Percentiles rank a stretch among this genome's conserved stretches.
phyloP scores from a whole-genome alignment of 2,329 filamentous ascomycete species.

The Leptographium galeiforme region DNA sequence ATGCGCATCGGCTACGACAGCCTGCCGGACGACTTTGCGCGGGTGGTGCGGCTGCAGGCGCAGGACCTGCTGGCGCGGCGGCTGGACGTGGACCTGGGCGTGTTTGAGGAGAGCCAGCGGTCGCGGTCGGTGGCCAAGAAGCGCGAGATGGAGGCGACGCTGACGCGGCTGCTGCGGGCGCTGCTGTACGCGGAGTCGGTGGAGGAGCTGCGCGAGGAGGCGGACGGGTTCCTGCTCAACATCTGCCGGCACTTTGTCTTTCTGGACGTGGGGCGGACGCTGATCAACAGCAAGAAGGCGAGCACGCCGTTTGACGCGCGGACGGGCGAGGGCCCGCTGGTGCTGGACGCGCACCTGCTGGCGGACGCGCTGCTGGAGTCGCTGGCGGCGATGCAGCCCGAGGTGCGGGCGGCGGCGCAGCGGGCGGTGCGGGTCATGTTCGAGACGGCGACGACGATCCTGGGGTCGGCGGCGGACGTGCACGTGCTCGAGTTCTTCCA shows the following conservation, averaged over 20 bases:
- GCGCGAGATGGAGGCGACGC: slow-evolving; percentile 62
- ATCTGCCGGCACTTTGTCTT: slow-evolving; percentile 84
- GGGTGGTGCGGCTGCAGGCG: slow-evolving; percentile 74
- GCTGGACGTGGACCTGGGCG: slow-evolving; percentile 53
- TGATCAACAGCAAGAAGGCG: slow-evolving; percentile 67
- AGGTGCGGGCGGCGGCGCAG: slow-evolving; percentile 73
- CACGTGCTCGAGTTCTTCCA: slow-evolving; percentile 73
- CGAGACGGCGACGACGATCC: slow-evolving; percentile 61
- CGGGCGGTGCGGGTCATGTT: slow-evolving; percentile 66
- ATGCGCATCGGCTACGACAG: slow-evolving; percentile 77
- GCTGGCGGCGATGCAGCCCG: slow-evolving; percentile 68
- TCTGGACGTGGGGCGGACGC: slow-evolving; percentile 74
- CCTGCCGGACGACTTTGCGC: slow-evolving; percentile 77
- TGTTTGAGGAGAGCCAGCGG: slow-evolving; percentile 63
- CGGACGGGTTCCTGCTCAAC: slow-evolving; percentile 61
- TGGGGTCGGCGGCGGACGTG: slow-evolving; percentile 59
- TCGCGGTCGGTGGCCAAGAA: slow-evolving; percentile 80
- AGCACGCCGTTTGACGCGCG: slow-evolving; percentile 71
- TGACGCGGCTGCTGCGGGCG: slow-evolving; percentile 82
- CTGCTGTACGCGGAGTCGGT: slow-evolving; percentile 76
- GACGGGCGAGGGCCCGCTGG: slow-evolving; percentile 74
- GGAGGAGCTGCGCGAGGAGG: slow-evolving; percentile 64
- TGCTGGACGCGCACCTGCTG: slow-evolving; percentile 74
- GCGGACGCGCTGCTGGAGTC: slow-evolving; percentile 85
- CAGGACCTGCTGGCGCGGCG: slow-evolving; percentile 69